A percentile compares a stretch with the other conserved stretches of the same genome.
Evolutionary conservation across 192 early-diverging fungal genomes (phyloP).

Genomic region (Coemansia sp.): DNA sequence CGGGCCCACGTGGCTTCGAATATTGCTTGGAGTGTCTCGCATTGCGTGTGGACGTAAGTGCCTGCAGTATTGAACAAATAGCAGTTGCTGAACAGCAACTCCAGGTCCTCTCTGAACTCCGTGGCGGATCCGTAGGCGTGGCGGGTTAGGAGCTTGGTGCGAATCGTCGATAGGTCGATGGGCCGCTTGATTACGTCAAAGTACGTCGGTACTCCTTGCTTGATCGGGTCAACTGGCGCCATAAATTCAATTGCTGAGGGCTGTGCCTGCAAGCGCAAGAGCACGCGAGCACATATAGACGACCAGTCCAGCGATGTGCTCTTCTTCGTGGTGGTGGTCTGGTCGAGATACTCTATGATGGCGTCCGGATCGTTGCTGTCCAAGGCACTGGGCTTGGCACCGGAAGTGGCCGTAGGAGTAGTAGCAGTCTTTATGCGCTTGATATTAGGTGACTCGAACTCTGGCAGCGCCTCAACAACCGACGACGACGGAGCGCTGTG

Average conservation of each 20-base stretch:
- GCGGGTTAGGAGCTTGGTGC: conserved; percentile 55
- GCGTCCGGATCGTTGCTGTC: conserved; percentile 20
- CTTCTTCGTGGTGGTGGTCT: not conserved
- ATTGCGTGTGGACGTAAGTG: conserved; percentile 57
- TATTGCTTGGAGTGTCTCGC: conserved; percentile 47
- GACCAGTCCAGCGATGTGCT: conserved; percentile 23
- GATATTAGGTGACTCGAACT: not conserved
- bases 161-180: conserved; percentile 73
- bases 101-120: conserved; percentile 59
- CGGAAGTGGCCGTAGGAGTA: not conserved
- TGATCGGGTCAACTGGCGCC: conserved; percentile 66
- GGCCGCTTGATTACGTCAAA: conserved; percentile 62
- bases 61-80: conserved; percentile 59
- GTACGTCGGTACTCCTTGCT: conserved; percentile 62
- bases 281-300: conserved; percentile 16
- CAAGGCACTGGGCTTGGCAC: too few species aligned
- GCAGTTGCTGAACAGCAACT: conserved; percentile 66
- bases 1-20: conserved; percentile 52
- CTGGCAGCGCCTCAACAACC: not conserved
- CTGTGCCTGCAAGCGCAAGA: conserved; percentile 54
- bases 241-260: conserved; percentile 62
- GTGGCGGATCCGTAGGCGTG: conserved; percentile 50
- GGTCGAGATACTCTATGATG: conserved; percentile 14
- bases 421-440: not conserved
- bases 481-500: not conserved